Evolutionary conservation across 2,329 filamentous ascomycete species (phyloP), one percentile per base, ranked within the genome.

Genomic region (Capronia epimyces): DNA sequence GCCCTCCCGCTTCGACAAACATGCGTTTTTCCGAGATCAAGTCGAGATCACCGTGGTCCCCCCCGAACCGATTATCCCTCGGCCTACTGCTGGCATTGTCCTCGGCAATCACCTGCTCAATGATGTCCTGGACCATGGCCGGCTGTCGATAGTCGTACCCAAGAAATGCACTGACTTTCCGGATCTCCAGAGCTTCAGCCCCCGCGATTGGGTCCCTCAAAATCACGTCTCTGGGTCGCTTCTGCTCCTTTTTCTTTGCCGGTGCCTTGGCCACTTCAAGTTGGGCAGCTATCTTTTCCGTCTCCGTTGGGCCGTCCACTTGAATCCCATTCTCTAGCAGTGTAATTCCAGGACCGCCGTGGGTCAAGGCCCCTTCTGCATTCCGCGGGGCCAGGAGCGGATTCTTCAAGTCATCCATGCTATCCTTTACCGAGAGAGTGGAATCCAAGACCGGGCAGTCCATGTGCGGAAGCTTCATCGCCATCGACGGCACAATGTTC

Each of bases 151-250:
- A 97, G 1, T 86, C 88, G 66, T 98, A 98, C 1, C 91, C 91
- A 55, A 94, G 69, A 67, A 97, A 97, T 0, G 89, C 89, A 21
- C 80, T 86, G 65, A 78, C 79, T 69, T 91, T 95, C 52, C 93
- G 80, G 57, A 93, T 77, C 59, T 87, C 82, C 67, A 97, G 72
- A n/a, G 86, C 89, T 13, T 76, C 73, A 34, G 75, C 76, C 34
- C 81, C 84, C 5, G 84, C 78, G 7, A 73, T 69, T 21, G 76
- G 77, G 66, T 97, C 91, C 37, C 91, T 77, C 22, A 97, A 71
- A 50, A 97, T 70, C 62, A 86, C 85, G 67, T 98, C 93, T n/a
- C 90, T 77, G 0, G 91, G 82, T 55, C 90, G 72, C 67, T 87
- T 93, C 65, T 78, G 83, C 64, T 90, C 84, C 63, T 82, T 85